These are phyloP conservation scores for Colletotrichum tanaceti DNA, from an alignment of 2,329 filamentous ascomycete species.

Conservation along the genomic window DNA sequence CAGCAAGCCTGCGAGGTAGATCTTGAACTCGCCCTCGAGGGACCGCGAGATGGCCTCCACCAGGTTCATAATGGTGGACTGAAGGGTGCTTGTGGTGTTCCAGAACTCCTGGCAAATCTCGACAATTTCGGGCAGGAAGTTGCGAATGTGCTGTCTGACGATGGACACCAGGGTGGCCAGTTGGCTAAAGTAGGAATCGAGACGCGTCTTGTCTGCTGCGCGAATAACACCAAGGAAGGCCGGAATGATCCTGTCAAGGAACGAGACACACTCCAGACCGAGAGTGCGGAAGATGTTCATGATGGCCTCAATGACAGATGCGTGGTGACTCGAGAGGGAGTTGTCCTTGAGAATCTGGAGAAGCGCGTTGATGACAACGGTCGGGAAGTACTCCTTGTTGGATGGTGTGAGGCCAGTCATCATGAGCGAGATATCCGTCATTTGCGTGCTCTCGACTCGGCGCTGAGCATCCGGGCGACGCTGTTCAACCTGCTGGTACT, in stretches of 20 bases:
- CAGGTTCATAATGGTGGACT: conserved; percentile 90
- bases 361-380: conserved; percentile 95
- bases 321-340: conserved; percentile 90
- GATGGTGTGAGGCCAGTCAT: conserved; percentile 97
- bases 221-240: conserved; percentile 92
- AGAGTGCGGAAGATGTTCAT: conserved; percentile 99
- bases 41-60: conserved; percentile 95
- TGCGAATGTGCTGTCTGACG: conserved; percentile 94
- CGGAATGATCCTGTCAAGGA: conserved; percentile 92
- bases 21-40: conserved; percentile 97
- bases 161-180: conserved; percentile 93
- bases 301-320: conserved; percentile 93
- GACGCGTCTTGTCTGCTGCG: conserved; percentile 78
- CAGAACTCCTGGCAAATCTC: conserved; percentile 90
- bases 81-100: conserved; percentile 81
- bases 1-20: conserved; percentile 88
- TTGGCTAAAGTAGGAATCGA: conserved; percentile 98
- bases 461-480: conserved; percentile 84
- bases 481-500: conserved; percentile 94
- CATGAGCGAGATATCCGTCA: conserved; percentile 96
- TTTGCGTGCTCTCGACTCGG: conserved; percentile 69
- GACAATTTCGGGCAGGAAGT: conserved; percentile 88
- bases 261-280: conserved; percentile 94
- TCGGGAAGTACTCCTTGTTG: conserved; percentile 98
- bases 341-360: conserved; percentile 92